phyloP scores from a whole-genome alignment of 192 early-diverging fungal species.

The Phycomyces blakesleeanus region DNA sequence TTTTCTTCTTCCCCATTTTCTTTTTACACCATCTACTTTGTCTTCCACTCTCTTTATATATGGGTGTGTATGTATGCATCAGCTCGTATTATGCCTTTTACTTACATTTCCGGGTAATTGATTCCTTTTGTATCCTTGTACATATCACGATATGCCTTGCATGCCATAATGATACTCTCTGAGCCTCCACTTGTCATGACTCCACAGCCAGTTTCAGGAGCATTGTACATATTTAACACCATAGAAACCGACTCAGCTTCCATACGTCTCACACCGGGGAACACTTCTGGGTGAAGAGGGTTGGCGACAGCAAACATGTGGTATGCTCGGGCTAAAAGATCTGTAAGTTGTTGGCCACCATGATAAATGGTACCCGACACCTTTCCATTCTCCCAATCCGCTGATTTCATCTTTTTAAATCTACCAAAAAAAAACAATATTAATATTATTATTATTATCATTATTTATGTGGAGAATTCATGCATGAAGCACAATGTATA shows the following conservation, averaged over 20 bases:
- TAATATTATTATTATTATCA: no score
- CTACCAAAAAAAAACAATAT: no score
- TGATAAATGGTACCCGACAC: slow-evolving; percentile 92
- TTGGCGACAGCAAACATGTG: slow-evolving; percentile 79
- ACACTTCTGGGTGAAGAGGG: slow-evolving; percentile 93
- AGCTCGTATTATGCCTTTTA: background rate
- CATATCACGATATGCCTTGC: slow-evolving; percentile 90
- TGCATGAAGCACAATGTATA: no score
- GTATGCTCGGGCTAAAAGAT: slow-evolving; percentile 76
- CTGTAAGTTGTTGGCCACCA: slow-evolving; percentile 78
- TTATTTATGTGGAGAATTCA: no score
- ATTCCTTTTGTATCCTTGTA: slow-evolving; percentile 75
- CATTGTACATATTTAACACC: slow-evolving; percentile 88
- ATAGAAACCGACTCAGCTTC: slow-evolving; percentile 94
- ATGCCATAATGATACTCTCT: slow-evolving; percentile 92
- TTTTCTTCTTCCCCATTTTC: no score
- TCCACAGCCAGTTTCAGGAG: slow-evolving; percentile 66
- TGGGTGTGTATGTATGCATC: no score
- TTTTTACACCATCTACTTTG: no score
- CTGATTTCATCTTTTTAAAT: slow-evolving; percentile 55
- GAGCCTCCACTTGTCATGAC: slow-evolving; percentile 93
- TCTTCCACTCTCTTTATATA: background rate
- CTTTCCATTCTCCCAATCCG: slow-evolving; percentile 83
- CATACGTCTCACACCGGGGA: slow-evolving; percentile 91
- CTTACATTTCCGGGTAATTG: slow-evolving; percentile 87